Conservation (phyloP, 768 basidiomycete genomes). For the Phaffia tasmanica region DNA sequence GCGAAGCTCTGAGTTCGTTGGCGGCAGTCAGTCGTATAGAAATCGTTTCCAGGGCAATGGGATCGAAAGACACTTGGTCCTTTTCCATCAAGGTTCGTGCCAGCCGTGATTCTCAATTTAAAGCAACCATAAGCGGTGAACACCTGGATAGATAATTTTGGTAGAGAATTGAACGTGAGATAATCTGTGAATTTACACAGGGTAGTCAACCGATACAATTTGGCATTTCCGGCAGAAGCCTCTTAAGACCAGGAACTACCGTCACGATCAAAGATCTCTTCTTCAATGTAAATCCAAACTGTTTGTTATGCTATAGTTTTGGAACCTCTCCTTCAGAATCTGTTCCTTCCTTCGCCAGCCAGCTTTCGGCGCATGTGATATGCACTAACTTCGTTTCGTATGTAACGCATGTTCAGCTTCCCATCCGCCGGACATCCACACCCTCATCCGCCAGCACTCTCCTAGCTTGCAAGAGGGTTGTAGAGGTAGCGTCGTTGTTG, state of each 20-base stretch:
- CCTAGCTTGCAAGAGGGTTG: slow-evolving; percentile 56
- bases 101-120: background rate
- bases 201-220: slow-evolving; percentile 56
- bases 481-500: slow-evolving; percentile 62
- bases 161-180: background rate
- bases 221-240: slow-evolving; percentile 62
- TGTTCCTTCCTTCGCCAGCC: background rate
- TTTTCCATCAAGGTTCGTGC: slow-evolving; percentile 59
- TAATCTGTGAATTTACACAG: slow-evolving; percentile 38
- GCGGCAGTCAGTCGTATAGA: slow-evolving; percentile 69
- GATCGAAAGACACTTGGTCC: slow-evolving; percentile 58
- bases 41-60: slow-evolving; percentile 61
- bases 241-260: slow-evolving; percentile 63
- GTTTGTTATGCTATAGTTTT: background rate
- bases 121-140: background rate
- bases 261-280: slow-evolving; percentile 81
- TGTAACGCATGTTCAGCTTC: slow-evolving; percentile 48
- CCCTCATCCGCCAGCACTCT: slow-evolving; percentile 50
- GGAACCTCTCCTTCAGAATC: background rate
- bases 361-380: too few relatives aligned
- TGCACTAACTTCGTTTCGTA: too few relatives aligned
- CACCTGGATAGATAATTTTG: background rate
- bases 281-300: slow-evolving; percentile 53
- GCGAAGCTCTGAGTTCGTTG: slow-evolving; percentile 83
- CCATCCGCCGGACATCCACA: slow-evolving; percentile 66